Base-by-base conservation (phyloP, 23 red algal genomes). In the Pyropia yezoensis region DNA sequence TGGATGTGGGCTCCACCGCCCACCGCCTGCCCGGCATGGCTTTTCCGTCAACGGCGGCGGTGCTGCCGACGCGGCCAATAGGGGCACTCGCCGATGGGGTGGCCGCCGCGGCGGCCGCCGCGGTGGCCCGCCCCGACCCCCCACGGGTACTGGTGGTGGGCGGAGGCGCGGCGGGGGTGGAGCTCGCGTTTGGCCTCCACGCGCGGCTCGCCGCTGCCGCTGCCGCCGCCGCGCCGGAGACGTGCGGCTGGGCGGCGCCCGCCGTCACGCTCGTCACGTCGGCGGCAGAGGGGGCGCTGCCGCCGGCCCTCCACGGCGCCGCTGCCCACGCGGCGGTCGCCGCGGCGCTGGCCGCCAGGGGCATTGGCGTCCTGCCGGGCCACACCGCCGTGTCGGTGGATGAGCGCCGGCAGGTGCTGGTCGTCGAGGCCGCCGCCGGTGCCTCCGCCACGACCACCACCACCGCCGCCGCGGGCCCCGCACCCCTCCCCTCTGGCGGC, bases 131-230 rank as follows among this genome's bases (percentile, higher is more conserved):
- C 15, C 27, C 55, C 15, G 51, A 33, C 27, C n/a, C 22, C 16
- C 52, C 70, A 17, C 69, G 27, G 33, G 80, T 79, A 18, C 56
- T 86, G 16, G 71, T 94, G 0, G 62, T 79, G 11, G 89, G 89
- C 47, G 89, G 71, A 9, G 79, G 89, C 14, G 65, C 73, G n/a
- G 89, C 89, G 5, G 89, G 89, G 16, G 52, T 87, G 13, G 89
- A 94, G 33, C 79, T 94, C 2, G 79, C 79, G 14, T 62, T 94
- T n/a, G 80, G 74, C 47, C 52, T 85, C 14, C 50, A 74, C n/a
- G 82, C 70, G 19, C 79, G 81, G 3, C 22, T 94, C n/a, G 30
- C 6, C 6, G 30, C 30, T 33, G 30, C 30, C 30, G 62, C 28
- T 21, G 70, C 63, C 24, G 65, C 24, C 24, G 12, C 24, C 29